Percentiles rank a stretch among this genome's conserved stretches.
Conservation (phyloP, 768 basidiomycete genomes). For the Sporobolomyces roseus region DNA sequence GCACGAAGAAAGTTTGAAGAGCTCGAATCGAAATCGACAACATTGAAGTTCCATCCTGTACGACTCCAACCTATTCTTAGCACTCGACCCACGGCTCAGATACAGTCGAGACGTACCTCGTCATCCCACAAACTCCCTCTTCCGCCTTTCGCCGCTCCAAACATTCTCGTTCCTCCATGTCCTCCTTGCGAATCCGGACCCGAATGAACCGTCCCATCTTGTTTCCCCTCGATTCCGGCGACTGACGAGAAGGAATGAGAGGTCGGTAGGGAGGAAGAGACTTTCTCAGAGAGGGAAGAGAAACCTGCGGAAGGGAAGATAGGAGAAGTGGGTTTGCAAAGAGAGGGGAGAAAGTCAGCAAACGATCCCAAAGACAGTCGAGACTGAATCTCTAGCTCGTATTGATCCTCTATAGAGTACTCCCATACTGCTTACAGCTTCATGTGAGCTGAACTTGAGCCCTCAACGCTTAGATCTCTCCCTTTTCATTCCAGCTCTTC, state of each 20-base stretch:
- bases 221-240: conserved; percentile 14
- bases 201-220: conserved; percentile 3
- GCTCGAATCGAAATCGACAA: conserved; percentile 11
- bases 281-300: neutral
- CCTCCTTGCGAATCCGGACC: neutral
- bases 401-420: too few species aligned
- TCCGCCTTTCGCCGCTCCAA: neutral
- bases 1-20: conserved; percentile 23
- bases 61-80: too few species aligned
- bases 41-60: conserved; percentile 22
- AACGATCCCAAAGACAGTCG: too few species aligned
- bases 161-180: conserved; percentile 12
- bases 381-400: too few species aligned
- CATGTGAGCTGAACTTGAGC: too few species aligned
- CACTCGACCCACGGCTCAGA: neutral
- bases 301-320: neutral
- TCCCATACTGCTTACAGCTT: too few species aligned
- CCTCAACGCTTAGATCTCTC: too few species aligned
- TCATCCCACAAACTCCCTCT: conserved; percentile 6
- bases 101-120: neutral
- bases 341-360: neutral
- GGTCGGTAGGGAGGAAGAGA: neutral
- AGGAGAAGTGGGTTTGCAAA: neutral
- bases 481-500: neutral
- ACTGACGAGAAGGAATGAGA: conserved; percentile 3